phyloP scores from a whole-genome alignment of 257 asterid genomes.

The Datura wrightii region DNA sequence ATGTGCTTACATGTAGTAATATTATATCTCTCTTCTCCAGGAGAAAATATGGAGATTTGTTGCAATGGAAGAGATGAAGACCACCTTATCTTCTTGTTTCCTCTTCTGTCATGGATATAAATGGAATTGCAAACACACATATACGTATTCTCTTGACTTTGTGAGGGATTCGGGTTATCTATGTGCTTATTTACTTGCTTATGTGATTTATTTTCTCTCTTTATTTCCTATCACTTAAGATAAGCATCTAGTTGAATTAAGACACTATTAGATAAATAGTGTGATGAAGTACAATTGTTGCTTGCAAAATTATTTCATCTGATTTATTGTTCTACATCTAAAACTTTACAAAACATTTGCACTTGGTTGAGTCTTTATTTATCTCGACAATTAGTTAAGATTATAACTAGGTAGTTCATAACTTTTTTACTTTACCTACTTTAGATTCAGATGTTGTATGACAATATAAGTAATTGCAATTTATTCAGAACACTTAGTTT shows the following conservation, averaged over 20 bases:
- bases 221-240: not conserved
- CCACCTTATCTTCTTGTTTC: not conserved
- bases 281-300: not conserved
- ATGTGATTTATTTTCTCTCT: no score
- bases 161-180: no score
- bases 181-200: no score
- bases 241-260: no score
- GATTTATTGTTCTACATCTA: not conserved
- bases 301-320: not conserved
- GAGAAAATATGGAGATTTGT: not conserved
- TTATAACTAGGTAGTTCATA: not conserved
- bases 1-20: not conserved
- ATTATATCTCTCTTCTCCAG: no score
- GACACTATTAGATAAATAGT: not conserved
- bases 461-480: no score
- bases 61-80: not conserved
- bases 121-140: no score
- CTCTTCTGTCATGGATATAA: no score
- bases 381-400: not conserved
- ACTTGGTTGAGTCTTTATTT: not conserved
- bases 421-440: not conserved
- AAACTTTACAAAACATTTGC: not conserved
- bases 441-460: no score
- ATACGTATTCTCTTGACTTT: no score
- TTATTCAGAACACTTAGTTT: not conserved